Conservation (phyloP, 169 alveolate genomes). For the Blepharisma undulans region DNA sequence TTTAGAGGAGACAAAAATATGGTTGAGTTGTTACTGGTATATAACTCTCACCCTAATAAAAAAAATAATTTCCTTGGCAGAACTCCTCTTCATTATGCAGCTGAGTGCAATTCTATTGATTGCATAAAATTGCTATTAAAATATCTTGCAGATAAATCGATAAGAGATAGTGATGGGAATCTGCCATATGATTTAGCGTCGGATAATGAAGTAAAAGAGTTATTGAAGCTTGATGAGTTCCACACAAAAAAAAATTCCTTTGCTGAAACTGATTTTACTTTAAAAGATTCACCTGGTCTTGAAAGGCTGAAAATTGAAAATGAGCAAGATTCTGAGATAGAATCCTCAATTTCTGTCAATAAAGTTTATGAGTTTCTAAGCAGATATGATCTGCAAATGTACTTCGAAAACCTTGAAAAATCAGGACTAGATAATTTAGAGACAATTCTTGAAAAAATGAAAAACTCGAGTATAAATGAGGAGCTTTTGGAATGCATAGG, state of each 20-base stretch:
- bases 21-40: slow-evolving; percentile 19
- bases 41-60: slow-evolving; percentile 53
- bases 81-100: slow-evolving; percentile 67
- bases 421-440: neutral
- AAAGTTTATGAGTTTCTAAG: neutral
- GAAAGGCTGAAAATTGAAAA: neutral
- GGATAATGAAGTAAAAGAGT: neutral
- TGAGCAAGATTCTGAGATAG: neutral
- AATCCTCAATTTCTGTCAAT: neutral
- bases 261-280: neutral
- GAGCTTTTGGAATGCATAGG: neutral
- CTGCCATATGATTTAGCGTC: neutral
- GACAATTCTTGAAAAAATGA: neutral
- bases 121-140: slow-evolving; percentile 51
- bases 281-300: neutral
- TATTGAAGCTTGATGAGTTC: neutral
- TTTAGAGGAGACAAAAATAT: neutral
- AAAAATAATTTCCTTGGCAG: slow-evolving; percentile 48
- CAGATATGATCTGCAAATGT: neutral
- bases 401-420: neutral
- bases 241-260: neutral
- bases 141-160: neutral
- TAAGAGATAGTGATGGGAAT: neutral
- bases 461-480: neutral
- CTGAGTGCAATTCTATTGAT: slow-evolving; percentile 47